Conservation (phyloP, 225 moss, liverwort and hornwort genomes). For the Physcomitrium patens region DNA sequence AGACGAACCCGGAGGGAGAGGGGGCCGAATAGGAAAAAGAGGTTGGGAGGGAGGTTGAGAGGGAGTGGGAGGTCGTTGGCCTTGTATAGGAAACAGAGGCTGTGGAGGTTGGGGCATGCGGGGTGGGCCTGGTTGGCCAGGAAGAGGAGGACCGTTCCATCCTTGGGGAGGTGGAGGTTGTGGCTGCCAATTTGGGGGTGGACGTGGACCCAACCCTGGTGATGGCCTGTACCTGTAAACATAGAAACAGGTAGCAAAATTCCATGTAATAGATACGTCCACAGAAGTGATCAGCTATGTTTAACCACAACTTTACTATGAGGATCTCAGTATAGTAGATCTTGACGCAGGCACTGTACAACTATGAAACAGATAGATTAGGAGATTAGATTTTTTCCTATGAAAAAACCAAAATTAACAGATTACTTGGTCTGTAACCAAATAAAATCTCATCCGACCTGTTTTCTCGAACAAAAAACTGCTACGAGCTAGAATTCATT, state of each 20-base stretch:
- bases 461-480: constrained; percentile 3
- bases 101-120: constrained; percentile 72
- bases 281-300: neutral
- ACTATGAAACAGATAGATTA: constrained; percentile 5
- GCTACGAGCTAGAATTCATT: neutral
- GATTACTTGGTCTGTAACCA: neutral
- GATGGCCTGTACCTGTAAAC: constrained; percentile 53
- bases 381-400: neutral
- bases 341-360: neutral
- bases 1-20: constrained; percentile 27
- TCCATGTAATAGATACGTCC: neutral
- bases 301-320: constrained; percentile 12
- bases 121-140: constrained; percentile 59
- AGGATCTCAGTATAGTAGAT: neutral
- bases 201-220: constrained; percentile 51
- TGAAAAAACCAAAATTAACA: neutral
- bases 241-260: constrained; percentile 28
- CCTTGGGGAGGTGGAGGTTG: constrained; percentile 57
- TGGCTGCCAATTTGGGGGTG: constrained; percentile 61
- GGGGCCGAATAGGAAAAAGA: constrained; percentile 62
- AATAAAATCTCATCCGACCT: neutral
- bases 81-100: constrained; percentile 86
- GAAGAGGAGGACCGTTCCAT: constrained; percentile 47
- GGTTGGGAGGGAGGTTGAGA: constrained; percentile 46
- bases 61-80: constrained; percentile 56